Evolutionary conservation across 768 basidiomycete genomes (phyloP), one percentile per base, ranked within the genome.

Genomic region (Pleurotus eryngii): DNA sequence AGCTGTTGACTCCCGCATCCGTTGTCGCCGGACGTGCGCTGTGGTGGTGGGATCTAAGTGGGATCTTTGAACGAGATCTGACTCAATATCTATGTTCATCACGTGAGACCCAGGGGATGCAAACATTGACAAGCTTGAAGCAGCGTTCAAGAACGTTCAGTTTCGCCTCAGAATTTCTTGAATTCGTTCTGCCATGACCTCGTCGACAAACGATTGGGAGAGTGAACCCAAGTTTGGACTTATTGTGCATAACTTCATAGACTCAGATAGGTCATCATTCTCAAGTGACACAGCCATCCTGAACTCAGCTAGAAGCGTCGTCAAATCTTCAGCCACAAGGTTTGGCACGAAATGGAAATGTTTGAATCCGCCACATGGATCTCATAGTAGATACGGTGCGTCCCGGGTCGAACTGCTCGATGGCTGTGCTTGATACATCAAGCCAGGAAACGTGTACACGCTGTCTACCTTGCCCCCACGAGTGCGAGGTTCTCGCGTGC

Each of bases 11-110:
- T 35, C 27, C 26, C 37, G 30, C 14, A 15, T 22, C 39, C 26
- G n/a, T 42, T 15, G n/a, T 51, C n/a, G 15, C 20, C 7, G 26
- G 18, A 30, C 45, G 56, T 30, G 46, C 11, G 54, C n/a, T 46
- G 49, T 30, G 50, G 55, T 18, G 39, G 17, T 26, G 26, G 46
- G 55, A 57, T 40, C 17, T n/a, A 56, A 60, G 48, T 22, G 49
- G 56, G 46, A 46, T 46, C 55, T 56, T 35, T 9, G 30, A 35
- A 35, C 7, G 55, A 42, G 46, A 46, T 56, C 55, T 56, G 42
- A 42, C 38, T 35, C 30, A 30, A 51, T 26, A 38, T n/a, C 17
- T 24, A 26, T 20, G 39, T 12, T n/a, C 3, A 14, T 14, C 51
- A 54, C 51, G 51, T 54, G 51, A 54, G n/a, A n/a, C 20, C 18